Evolutionary conservation across 2,329 filamentous ascomycete species (phyloP).

Genomic region (Harringtonia lauricola): DNA sequence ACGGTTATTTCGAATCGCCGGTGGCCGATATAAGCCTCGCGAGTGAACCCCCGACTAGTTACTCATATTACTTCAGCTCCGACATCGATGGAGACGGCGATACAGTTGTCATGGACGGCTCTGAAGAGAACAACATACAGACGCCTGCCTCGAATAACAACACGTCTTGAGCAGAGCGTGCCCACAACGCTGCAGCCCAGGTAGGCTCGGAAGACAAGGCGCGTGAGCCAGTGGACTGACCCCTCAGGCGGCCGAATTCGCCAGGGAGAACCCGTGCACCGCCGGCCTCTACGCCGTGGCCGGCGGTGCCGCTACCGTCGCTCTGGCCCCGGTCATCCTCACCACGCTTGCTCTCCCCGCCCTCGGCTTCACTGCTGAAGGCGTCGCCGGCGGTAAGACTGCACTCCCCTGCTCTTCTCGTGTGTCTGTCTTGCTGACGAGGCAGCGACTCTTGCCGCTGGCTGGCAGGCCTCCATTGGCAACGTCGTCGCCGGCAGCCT

Average conservation of each 20-base stretch:
- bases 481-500: constrained; percentile 13
- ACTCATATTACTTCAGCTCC: too few species aligned
- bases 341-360: neutral
- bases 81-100: too few species aligned
- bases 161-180: too few species aligned
- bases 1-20: too few species aligned
- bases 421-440: neutral
- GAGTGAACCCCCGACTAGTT: too few species aligned
- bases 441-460: constrained; percentile 11
- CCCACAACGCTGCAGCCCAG: too few species aligned
- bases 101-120: too few species aligned
- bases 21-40: too few species aligned
- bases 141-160: too few species aligned
- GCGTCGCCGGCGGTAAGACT: constrained; percentile 1
- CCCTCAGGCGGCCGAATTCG: neutral
- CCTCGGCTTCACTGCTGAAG: neutral
- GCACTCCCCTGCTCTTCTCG: neutral
- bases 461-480: constrained; percentile 16
- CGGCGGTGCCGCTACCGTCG: neutral
- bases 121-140: too few species aligned
- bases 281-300: neutral
- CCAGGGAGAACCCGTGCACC: neutral
- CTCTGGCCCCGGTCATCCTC: neutral
- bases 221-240: neutral
- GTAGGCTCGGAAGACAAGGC: too few species aligned